phyloP scores from a whole-genome alignment of 371 early-diverging fungal genomes.

The Saksenaea oblongispora region DNA sequence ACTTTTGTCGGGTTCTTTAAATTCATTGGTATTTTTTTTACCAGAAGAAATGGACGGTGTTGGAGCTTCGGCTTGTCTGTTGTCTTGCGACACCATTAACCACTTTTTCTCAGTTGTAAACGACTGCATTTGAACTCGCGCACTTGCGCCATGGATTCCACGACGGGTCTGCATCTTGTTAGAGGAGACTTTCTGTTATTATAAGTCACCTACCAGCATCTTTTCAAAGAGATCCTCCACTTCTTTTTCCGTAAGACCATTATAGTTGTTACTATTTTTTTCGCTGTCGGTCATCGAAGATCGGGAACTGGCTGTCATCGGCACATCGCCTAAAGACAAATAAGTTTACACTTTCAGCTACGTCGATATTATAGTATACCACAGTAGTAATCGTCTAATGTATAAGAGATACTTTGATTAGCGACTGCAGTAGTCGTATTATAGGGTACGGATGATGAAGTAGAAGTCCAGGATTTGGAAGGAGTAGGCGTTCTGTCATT shows the following conservation, averaged over 20 bases:
- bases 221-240: slow-evolving; percentile 48
- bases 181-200: neutral
- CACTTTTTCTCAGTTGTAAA: slow-evolving; percentile 52
- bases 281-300: slow-evolving; percentile 11
- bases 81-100: slow-evolving; percentile 52
- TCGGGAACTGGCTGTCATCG: slow-evolving; percentile 14
- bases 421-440: slow-evolving; percentile 11
- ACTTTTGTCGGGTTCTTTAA: slow-evolving; percentile 48
- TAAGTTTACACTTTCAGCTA: slow-evolving; percentile 8
- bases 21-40: slow-evolving; percentile 19
- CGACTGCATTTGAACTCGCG: slow-evolving; percentile 37
- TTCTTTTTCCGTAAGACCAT: slow-evolving; percentile 28
- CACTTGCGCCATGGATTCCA: slow-evolving; percentile 44
- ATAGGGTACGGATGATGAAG: slow-evolving; percentile 1
- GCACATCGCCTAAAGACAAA: slow-evolving; percentile 13
- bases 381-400: slow-evolving; percentile 22
- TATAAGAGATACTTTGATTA: slow-evolving; percentile 10
- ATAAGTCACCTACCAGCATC: slow-evolving; percentile 40
- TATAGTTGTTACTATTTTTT: slow-evolving; percentile 7
- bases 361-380: neutral
- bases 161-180: slow-evolving; percentile 33
- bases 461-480: slow-evolving; percentile 10
- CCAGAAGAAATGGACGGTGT: slow-evolving; percentile 14
- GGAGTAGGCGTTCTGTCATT: slow-evolving; percentile 9
- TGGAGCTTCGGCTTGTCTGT: slow-evolving; percentile 42